Evolutionary conservation across 768 basidiomycete genomes (phyloP), one percentile per base, ranked within the genome.

Genomic region (Lentinula guzmanii): DNA sequence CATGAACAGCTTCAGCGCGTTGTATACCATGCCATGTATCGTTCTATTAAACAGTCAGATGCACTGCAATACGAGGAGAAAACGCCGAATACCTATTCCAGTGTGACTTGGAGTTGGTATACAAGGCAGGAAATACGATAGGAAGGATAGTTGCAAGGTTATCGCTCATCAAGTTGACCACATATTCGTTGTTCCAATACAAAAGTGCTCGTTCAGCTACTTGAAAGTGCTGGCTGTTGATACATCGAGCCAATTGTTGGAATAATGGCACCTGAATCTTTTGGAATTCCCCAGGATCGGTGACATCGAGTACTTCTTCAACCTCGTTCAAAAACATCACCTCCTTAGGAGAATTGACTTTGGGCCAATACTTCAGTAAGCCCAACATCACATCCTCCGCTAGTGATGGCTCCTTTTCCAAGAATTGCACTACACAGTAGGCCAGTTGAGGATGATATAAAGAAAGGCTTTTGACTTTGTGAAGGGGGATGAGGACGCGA

Each of bases 151-250:
- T 75, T 24, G 85, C 74, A 65, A 98, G 82, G 71, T 98, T 98
- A 69, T 98, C 95, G 73, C 93, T 93, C 93, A 99, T 98, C 57
- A 99, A 84, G 74, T 97, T 99, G 68, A 99, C 93, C 66, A 98
- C 95, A 76, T 98, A 99, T 77, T 98, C 97, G 77, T 98, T 98
- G 77, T 98, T 98, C 97, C 97, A 99, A 74, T 97, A 98, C 67
- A 97, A 82, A 62, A 99, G 75, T 3, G 96, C 96, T 46, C 97
- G 86, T 74, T 99, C 97, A 5, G 97, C 96, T 34, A 99, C 96
- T 76, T 99, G 97, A 85, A 99, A 99, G 75, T 99, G 97, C 73
- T 98, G 97, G 70, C 92, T 95, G 72, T 96, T 97, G 84, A 99
- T 95, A 77, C 97, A 99, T 63, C 93, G 84, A 37, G 95, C 89